Percentiles rank a stretch among this genome's conserved stretches.
phyloP scores from a whole-genome alignment of 495 filamentous ascomycete species.

The Tetracladium marchalianum region DNA sequence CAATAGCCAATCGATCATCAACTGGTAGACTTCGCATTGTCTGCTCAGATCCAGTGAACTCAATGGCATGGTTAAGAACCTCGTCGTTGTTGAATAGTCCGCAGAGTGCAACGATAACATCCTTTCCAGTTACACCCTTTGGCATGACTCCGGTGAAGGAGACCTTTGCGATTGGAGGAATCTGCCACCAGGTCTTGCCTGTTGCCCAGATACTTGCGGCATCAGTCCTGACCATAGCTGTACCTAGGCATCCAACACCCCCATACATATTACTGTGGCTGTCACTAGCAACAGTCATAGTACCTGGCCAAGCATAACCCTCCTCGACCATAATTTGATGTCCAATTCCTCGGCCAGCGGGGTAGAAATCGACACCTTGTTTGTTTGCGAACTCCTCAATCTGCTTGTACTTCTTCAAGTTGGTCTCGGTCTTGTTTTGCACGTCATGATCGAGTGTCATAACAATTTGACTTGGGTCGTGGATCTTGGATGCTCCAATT shows the following conservation, averaged over 20 bases:
- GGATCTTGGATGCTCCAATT: conserved; percentile 22
- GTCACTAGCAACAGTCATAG: conserved; percentile 72
- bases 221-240: conserved; percentile 79
- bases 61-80: conserved; percentile 86
- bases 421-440: conserved; percentile 74
- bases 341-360: conserved; percentile 74
- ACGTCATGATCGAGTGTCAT: conserved; percentile 94
- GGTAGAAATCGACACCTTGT: conserved; percentile 77
- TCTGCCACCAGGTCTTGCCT: conserved; percentile 77
- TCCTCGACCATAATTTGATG: conserved; percentile 90
- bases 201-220: conserved; percentile 84
- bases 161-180: conserved; percentile 76
- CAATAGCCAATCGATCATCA: conserved; percentile 73
- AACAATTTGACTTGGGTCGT: conserved; percentile 18
- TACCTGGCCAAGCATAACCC: conserved; percentile 68
- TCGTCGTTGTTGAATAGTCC: conserved; percentile 83
- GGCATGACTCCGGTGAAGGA: conserved; percentile 69
- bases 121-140: conserved; percentile 81
- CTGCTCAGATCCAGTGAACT: conserved; percentile 73
- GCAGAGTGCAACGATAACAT: conserved; percentile 87
- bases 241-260: conserved; percentile 69
- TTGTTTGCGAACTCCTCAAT: conserved; percentile 81
- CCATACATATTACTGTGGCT: conserved; percentile 88
- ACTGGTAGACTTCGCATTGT: conserved; percentile 68
- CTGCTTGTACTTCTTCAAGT: conserved; percentile 73